These are phyloP conservation scores for Agrocybe praecox DNA, from an alignment of 768 basidiomycete genomes.

Conservation along the genomic window DNA sequence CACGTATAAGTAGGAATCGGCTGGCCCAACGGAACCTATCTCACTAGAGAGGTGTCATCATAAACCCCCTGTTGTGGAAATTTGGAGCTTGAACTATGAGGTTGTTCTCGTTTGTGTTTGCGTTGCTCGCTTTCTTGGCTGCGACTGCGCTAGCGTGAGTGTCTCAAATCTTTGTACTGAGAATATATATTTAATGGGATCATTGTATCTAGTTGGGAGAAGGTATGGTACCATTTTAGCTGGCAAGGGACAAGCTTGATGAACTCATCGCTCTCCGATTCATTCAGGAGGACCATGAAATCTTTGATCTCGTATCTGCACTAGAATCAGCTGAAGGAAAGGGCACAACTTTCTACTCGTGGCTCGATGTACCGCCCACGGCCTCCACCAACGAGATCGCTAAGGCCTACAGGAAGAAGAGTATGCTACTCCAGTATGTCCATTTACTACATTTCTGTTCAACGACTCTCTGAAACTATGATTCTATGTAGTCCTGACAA, in stretches of 20 bases:
- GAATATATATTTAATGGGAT: neutral
- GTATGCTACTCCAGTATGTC: slow-evolving; percentile 85
- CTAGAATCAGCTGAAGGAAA: slow-evolving; percentile 87
- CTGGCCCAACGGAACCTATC: neutral
- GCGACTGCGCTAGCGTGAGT: slow-evolving; percentile 64
- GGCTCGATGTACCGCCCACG: slow-evolving; percentile 77
- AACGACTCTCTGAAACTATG: neutral
- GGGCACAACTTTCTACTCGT: slow-evolving; percentile 95
- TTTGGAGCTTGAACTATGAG: slow-evolving; percentile 45
- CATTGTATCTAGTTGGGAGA: slow-evolving; percentile 66
- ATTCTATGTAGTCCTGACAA: slow-evolving; percentile 82
- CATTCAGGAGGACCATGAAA: slow-evolving; percentile 88
- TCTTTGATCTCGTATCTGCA: slow-evolving; percentile 89
- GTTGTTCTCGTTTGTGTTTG: slow-evolving; percentile 43
- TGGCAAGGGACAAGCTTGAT: neutral
- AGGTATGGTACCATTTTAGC: slow-evolving; percentile 41
- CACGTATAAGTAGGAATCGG: neutral
- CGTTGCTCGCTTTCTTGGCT: slow-evolving; percentile 53
- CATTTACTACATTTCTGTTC: slow-evolving; percentile 12
- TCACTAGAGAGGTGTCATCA: neutral
- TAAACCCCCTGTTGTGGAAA: neutral
- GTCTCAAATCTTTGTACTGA: neutral
- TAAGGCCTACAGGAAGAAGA: slow-evolving; percentile 91
- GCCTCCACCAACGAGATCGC: slow-evolving; percentile 79
- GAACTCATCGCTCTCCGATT: neutral